Conservation (phyloP, 768 basidiomycete species). For the Macrolepiota dolichaula region DNA sequence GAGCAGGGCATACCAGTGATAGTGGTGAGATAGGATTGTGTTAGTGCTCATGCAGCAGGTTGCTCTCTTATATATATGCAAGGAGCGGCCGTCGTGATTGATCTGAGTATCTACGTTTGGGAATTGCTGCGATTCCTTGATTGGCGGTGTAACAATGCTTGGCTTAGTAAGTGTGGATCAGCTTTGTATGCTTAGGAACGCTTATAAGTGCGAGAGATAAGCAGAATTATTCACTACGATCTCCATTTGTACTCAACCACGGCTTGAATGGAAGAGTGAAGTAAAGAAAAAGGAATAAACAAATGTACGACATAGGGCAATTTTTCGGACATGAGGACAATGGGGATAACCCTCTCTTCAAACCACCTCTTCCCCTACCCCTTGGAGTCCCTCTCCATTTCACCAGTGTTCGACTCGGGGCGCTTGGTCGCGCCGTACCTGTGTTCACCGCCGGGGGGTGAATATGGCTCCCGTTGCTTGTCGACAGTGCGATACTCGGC, state of each 20-base stretch:
- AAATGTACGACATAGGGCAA: background rate
- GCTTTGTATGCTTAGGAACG: background rate
- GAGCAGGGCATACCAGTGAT: background rate
- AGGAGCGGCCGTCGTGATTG: background rate
- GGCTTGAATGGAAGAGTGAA: background rate
- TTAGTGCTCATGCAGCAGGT: background rate
- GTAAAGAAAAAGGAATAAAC: background rate
- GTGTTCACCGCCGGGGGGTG: slow-evolving; percentile 5
- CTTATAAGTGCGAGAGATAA: background rate
- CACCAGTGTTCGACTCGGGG: slow-evolving; percentile 1
- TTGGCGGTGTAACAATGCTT: background rate
- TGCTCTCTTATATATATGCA: background rate
- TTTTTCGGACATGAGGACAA: background rate
- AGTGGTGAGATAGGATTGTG: background rate
- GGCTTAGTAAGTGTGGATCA: background rate
- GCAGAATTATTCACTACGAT: background rate
- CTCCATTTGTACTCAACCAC: background rate
- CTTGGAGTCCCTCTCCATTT: background rate
- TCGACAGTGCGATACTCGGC: slow-evolving; percentile 1
- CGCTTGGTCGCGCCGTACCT: slow-evolving; percentile 5
- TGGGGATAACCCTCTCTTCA: background rate
- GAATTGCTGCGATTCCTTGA: background rate
- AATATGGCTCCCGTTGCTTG: slow-evolving; percentile 6
- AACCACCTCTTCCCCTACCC: background rate
- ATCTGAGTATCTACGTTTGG: background rate